A percentile compares a stretch with the other conserved stretches of the same genome.
These are phyloP conservation scores for Cytospora mali DNA, from an alignment of 2,329 filamentous ascomycete species.

Conservation along the genomic window DNA sequence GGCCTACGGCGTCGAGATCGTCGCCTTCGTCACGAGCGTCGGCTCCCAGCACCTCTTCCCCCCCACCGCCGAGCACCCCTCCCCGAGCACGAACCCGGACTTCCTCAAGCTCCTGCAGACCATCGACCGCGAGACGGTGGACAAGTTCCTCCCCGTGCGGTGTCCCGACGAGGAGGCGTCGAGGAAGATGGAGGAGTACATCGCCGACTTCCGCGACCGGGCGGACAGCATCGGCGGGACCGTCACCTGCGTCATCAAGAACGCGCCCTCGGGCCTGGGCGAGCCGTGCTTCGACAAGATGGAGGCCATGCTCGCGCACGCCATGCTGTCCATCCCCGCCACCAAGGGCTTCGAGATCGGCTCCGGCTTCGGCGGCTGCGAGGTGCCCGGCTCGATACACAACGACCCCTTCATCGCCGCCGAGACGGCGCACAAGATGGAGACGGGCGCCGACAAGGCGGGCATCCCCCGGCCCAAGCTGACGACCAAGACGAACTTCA, in stretches of 20 bases:
- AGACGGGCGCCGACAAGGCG: conserved; percentile 47
- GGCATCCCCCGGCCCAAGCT: conserved; percentile 62
- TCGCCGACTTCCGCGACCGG: conserved; percentile 75
- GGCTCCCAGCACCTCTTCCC: conserved; percentile 79
- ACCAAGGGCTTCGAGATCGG: conserved; percentile 96
- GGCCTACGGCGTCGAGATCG: conserved; percentile 84
- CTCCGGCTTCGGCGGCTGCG: conserved; percentile 85
- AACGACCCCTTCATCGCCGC: conserved; percentile 83
- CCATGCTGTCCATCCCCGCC: conserved; percentile 92
- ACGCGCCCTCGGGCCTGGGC: conserved; percentile 81
- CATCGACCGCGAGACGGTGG: conserved; percentile 76
- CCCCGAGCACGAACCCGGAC: conserved; percentile 72
- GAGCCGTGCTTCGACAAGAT: conserved; percentile 97
- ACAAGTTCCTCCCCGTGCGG: conserved; percentile 81
- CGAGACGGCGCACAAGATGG: conserved; percentile 43
- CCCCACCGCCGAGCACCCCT: conserved; percentile 67
- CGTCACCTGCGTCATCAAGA: conserved; percentile 90
- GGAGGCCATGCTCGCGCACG: conserved; percentile 87
- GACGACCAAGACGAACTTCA: conserved; percentile 91
- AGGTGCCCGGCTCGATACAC: conserved; percentile 85
- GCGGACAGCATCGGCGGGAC: conserved; percentile 93
- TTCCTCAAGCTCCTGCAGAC: conserved; percentile 75
- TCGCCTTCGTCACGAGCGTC: conserved; percentile 86
- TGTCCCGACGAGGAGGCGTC: conserved; percentile 72
- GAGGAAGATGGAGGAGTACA: conserved; percentile 74